phyloP scores from a whole-genome alignment of 768 basidiomycete genomes.

The Russula earlei region DNA sequence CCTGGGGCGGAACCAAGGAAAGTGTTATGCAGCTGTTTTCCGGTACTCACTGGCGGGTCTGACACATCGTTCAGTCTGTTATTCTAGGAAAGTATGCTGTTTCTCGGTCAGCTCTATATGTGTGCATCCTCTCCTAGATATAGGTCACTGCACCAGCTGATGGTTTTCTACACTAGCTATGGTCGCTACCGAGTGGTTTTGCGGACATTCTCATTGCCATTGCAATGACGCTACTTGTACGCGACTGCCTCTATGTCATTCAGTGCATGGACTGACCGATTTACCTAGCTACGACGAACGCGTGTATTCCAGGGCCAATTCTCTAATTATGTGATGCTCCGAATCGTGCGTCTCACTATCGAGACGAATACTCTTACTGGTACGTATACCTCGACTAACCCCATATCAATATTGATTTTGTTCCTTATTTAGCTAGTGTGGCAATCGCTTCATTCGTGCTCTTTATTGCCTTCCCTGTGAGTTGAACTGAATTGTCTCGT shows the following conservation, averaged over 20 bases:
- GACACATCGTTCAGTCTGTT: background rate
- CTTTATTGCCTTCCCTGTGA: conserved; percentile 10
- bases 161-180: background rate
- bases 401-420: background rate
- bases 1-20: conserved; percentile 9
- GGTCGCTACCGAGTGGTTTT: conserved; percentile 4
- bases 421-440: background rate
- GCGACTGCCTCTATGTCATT: background rate
- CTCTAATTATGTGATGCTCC: conserved; percentile 10
- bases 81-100: background rate
- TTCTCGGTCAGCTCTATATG: background rate
- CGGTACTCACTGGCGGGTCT: background rate
- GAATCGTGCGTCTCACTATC: conserved; percentile 23
- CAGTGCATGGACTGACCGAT: background rate
- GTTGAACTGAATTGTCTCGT: background rate
- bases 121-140: background rate
- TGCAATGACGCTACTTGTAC: conserved; percentile 8
- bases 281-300: background rate
- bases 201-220: conserved; percentile 12
- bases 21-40: background rate
- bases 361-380: conserved; percentile 23
- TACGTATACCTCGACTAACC: background rate
- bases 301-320: background rate
- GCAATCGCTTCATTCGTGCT: conserved; percentile 6
- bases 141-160: background rate